phyloP scores from a whole-genome alignment of 352 stramenopile species.

The Phytophthora lateralis region DNA sequence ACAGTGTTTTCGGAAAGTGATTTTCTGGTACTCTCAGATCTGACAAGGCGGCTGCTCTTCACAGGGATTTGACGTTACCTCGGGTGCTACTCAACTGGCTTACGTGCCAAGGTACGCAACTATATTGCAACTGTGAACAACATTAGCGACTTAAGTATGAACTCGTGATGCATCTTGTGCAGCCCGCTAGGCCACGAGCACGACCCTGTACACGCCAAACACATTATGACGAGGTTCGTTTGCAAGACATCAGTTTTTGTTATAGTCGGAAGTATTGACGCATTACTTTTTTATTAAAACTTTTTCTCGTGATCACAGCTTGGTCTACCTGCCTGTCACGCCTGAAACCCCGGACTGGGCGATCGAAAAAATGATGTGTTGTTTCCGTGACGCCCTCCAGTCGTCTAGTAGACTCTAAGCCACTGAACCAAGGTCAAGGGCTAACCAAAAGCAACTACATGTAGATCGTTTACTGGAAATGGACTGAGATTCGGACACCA shows the following conservation, averaged over 20 bases:
- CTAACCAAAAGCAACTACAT: not conserved
- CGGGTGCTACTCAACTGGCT: constrained; percentile 71
- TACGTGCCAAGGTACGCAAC: constrained; percentile 64
- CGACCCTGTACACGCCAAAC: constrained; percentile 68
- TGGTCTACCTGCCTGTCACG: constrained; percentile 82
- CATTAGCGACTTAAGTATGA: not conserved
- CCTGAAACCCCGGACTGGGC: constrained; percentile 80
- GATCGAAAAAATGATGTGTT: constrained; percentile 77
- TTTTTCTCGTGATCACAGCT: constrained; percentile 32
- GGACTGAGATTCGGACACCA: constrained; percentile 7
- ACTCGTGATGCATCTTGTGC: not conserved
- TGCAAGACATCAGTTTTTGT: not conserved
- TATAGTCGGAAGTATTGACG: not conserved
- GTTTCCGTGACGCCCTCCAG: constrained; percentile 58
- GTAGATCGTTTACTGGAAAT: not conserved
- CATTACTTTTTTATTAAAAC: not conserved
- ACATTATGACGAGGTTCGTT: constrained; percentile 75
- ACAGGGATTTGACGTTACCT: constrained; percentile 84
- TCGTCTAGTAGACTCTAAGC: constrained; percentile 36
- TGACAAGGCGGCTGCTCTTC: constrained; percentile 1
- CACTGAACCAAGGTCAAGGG: not conserved
- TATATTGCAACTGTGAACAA: not conserved
- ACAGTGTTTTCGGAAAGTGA: not conserved
- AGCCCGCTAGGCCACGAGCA: constrained; percentile 54
- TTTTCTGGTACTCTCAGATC: not conserved